A percentile compares a stretch with the other conserved stretches of the same genome.
phyloP scores from a whole-genome alignment of 495 filamentous ascomycete genomes.

The Penicillium subrubescens region DNA sequence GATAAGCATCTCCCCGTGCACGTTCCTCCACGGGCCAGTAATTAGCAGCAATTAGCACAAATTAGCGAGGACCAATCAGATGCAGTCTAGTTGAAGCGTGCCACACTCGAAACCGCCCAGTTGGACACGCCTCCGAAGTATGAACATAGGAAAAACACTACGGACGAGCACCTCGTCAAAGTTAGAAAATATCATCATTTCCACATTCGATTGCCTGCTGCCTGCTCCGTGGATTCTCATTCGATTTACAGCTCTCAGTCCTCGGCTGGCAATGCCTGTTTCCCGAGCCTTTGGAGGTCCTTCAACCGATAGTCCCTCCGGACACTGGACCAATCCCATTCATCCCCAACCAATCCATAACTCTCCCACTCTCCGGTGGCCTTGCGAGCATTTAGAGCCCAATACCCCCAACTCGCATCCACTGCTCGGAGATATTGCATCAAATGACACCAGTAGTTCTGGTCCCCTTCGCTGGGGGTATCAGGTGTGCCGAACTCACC shows the following conservation, averaged over 20 bases:
- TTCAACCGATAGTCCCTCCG: constrained; percentile 54
- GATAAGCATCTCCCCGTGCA: neutral
- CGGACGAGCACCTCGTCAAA: neutral
- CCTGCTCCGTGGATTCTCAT: neutral
- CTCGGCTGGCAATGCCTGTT: neutral
- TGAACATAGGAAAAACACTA: neutral
- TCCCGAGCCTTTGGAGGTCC: constrained; percentile 52
- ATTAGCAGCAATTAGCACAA: neutral
- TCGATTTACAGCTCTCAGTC: too few species aligned
- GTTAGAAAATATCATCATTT: neutral
- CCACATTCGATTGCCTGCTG: neutral
- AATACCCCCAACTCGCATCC: constrained; percentile 64
- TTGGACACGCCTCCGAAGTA: neutral
- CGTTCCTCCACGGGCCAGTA: neutral
- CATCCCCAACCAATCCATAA: constrained; percentile 58
- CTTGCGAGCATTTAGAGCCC: constrained; percentile 64
- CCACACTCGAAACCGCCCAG: neutral
- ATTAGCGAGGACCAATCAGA: neutral
- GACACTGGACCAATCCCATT: constrained; percentile 56
- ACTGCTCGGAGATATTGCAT: constrained; percentile 52
- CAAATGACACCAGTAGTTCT: constrained; percentile 62
- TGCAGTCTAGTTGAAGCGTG: neutral
- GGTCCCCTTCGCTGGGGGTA: constrained; percentile 49
- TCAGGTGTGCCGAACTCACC: constrained; percentile 59
- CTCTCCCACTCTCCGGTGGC: constrained; percentile 53